A percentile compares a stretch with the other conserved stretches of the same genome.
phyloP scores from a whole-genome alignment of 2,329 filamentous ascomycete genomes.

The Fusarium zealandicum region DNA sequence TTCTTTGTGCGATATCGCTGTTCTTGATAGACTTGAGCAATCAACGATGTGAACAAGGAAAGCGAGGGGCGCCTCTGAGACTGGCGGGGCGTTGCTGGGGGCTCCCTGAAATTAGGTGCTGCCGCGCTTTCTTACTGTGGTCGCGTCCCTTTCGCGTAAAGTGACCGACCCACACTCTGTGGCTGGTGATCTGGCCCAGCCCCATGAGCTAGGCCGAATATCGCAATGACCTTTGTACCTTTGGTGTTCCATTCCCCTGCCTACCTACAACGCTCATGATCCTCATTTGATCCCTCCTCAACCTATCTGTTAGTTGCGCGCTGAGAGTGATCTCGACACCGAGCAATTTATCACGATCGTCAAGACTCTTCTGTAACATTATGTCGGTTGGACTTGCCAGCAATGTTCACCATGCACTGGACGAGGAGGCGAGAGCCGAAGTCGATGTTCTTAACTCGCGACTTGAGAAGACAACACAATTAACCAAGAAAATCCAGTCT shows the following conservation, averaged over 20 bases:
- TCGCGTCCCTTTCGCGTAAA: constrained; percentile 42
- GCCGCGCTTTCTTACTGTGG: constrained; percentile 15
- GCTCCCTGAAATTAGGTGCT: constrained; percentile 26
- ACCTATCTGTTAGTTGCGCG: neutral
- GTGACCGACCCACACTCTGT: constrained; percentile 23
- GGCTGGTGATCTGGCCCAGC: constrained; percentile 12
- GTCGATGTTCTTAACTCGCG: constrained; percentile 75
- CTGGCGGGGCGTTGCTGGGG: constrained; percentile 30
- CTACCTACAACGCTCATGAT: constrained; percentile 6
- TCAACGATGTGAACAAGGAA: constrained; percentile 10
- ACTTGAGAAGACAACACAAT: constrained; percentile 88
- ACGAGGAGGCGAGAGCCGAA: constrained; percentile 73
- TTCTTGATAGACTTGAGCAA: constrained; percentile 13
- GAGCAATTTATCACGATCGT: neutral
- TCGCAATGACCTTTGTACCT: constrained; percentile 22
- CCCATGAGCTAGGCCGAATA: constrained; percentile 17
- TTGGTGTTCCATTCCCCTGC: constrained; percentile 4
- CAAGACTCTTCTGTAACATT: neutral
- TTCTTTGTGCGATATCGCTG: constrained; percentile 12
- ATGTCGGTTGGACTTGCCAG: constrained; percentile 62
- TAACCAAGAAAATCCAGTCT: constrained; percentile 95
- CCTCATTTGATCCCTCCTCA: constrained; percentile 2
- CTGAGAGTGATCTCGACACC: neutral
- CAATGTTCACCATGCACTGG: constrained; percentile 58
- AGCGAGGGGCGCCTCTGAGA: constrained; percentile 30